Base-by-base conservation (phyloP, 208 protist genomes). In the Plasmodiophora brassicae region DNA sequence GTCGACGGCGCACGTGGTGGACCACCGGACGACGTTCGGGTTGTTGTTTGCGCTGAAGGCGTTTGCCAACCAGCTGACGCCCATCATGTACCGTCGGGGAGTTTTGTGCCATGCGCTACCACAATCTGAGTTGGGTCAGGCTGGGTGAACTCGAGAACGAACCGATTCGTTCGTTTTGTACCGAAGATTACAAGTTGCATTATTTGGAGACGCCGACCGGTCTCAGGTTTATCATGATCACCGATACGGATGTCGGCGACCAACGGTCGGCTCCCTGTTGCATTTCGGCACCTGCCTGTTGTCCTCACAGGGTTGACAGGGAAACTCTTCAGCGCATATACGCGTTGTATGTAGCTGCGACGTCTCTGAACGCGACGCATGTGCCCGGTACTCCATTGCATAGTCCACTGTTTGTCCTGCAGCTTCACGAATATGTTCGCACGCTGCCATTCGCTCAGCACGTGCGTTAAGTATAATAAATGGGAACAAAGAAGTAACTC, bases 51-150 rank as follows among this genome's bases (percentile, higher is more conserved):
- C 65, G 5, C 65, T 78, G 20, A 78, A 78, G n/a, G 5, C 65
- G n/a, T 78, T 78, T 78, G 65, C 65, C 14, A 78, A 78, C 41
- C 65, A 78, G n/a, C 65, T 78, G 65, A 78, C 65, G 20, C 65
- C 65, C 5, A 78, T 38, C n/a, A 32, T 38, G 65, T 78, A 5
- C 5, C 32, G 14, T n/a, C n/a, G n/a, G n/a, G n/a, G n/a, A n/a
- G n/a, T n/a, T n/a, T n/a, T n/a, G n/a, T n/a, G n/a, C n/a, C n/a
- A n/a, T n/a, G n/a, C n/a, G n/a, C n/a, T n/a, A n/a, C n/a, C n/a
- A n/a, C n/a, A n/a, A n/a, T n/a, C n/a, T n/a, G n/a, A n/a, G n/a
- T n/a, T n/a, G 25, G 20, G 10, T 14, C n/a, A 78, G 65, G n/a
- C 65, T 38, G 20, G 65, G n/a, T 38, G 65, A 78, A 32, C 65